Evolutionary conservation across 805 yeast genomes (phyloP).

Genomic region (Jamesozyma gamospora): DNA sequence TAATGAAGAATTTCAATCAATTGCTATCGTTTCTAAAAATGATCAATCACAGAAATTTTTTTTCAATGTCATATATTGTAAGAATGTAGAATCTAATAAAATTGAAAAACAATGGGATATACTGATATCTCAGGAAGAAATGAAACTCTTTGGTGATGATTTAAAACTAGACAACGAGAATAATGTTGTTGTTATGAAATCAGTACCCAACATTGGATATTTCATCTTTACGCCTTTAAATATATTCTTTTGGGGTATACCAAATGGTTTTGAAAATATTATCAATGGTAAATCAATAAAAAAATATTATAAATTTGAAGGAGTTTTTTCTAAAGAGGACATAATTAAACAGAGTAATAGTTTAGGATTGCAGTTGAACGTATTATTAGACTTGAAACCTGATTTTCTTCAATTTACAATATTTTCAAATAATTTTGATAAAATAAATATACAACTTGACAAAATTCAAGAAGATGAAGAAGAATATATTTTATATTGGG

Average conservation of each 20-base stretch:
- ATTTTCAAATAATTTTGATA: background rate
- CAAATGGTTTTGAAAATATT: slow-evolving; percentile 13
- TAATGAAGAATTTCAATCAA: slow-evolving; percentile 10
- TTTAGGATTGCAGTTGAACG: background rate
- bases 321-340: background rate
- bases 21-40: slow-evolving; percentile 7
- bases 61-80: slow-evolving; percentile 8
- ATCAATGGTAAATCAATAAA: slow-evolving; percentile 7
- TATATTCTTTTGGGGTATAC: slow-evolving; percentile 8
- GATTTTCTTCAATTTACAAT: slow-evolving; percentile 2
- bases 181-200: slow-evolving; percentile 3
- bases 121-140: slow-evolving; percentile 1
- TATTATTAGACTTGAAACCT: background rate
- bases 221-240: slow-evolving; percentile 10
- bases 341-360: background rate
- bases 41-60: background rate
- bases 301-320: slow-evolving; percentile 1
- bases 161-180: too few relatives aligned
- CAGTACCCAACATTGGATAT: slow-evolving; percentile 17
- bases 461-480: slow-evolving; percentile 6
- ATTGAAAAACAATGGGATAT: slow-evolving; percentile 2
- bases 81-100: background rate
- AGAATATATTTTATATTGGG: slow-evolving; percentile 5
- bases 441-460: background rate
- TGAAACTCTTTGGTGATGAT: background rate